Evolutionary conservation across 306 rosid genomes (phyloP), one percentile per base, ranked within the genome.

Genomic region (Cicer bijugum): DNA sequence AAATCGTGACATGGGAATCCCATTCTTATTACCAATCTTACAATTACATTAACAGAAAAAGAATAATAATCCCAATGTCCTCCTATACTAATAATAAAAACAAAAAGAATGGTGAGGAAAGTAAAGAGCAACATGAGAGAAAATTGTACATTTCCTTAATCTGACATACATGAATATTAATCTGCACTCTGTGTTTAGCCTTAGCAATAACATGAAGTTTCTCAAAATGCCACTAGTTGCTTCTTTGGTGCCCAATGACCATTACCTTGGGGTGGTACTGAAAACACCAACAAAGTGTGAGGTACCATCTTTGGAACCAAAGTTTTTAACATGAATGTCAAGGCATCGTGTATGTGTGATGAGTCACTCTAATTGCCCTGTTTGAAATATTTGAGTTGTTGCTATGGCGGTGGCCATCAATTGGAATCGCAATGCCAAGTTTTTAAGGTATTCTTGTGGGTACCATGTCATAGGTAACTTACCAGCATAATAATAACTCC

Each of bases 381-480:
- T 85, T 75, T 0, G 86, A 77, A 6, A 85, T 37, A 74, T 81
- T 50, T 1, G 83, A 60, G 50, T 17, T 71, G 8, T 74, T 84
- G 4, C 72, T 8, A 2, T 43, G 64, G 7, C 78, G 85, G 10
- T 81, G 96, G 7, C 96, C 96, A 11, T 67, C 66, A 28, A 93
- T 43, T 0, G 89, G 88, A 60, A 52, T 65, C 98, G 52, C 98
- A 89, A 88, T 63, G 93, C 78, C 81, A 93, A 58, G 15, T 91
- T 89, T 48, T 50, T 38, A 5, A 93, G 67, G 67, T 89, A 93
- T 20, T 75, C 89, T 33, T 93, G 85, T 19, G 93, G 98, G 69
- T 93, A 93, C 98, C 98, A 93, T 58, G 98, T 93, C 88, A 91
- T 76, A 0, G 98, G 98, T 37, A 93, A 57, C 83, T 84, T 91